Evolutionary conservation across 129 eudicot genomes (phyloP).

Genomic region (Flaveria bidentis): DNA sequence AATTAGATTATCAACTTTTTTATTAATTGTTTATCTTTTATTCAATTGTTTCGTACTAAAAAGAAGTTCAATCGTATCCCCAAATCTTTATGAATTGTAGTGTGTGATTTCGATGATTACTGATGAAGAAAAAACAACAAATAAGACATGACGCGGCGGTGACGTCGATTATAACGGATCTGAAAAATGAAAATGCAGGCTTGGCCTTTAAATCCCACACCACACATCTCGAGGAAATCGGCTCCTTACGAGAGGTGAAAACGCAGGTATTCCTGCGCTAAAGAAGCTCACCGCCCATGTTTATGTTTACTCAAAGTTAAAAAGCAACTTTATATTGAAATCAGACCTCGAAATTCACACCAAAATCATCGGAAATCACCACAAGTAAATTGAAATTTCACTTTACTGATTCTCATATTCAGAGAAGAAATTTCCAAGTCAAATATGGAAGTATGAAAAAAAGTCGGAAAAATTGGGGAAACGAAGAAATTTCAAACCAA

Average conservation of each 20-base stretch:
- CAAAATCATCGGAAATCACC: conserved; percentile 32
- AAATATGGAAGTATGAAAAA: neutral
- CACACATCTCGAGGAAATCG: conserved; percentile 30
- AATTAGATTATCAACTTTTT: no score
- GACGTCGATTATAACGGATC: conserved; percentile 39
- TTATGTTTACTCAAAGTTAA: conserved; percentile 2
- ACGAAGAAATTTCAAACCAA: neutral
- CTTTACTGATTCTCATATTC: no score
- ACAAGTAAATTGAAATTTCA: conserved; percentile 2
- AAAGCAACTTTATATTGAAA: conserved; percentile 26
- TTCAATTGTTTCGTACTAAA: neutral
- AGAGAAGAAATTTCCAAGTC: neutral
- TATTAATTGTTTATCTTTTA: neutral
- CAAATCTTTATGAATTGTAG: conserved; percentile 5
- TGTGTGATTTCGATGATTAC: neutral
- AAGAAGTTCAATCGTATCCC: conserved; percentile 15
- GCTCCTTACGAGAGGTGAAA: neutral
- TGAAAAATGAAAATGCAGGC: conserved; percentile 36
- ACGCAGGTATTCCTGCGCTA: conserved; percentile 17
- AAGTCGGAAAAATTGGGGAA: neutral
- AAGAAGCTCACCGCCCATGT: conserved; percentile 29
- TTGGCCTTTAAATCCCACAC: conserved; percentile 14
- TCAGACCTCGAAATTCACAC: conserved; percentile 29
- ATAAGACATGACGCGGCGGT: conserved; percentile 31
- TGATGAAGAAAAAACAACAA: neutral